Conservation (phyloP, 768 basidiomycete species). For the Boletus sensibilis region DNA sequence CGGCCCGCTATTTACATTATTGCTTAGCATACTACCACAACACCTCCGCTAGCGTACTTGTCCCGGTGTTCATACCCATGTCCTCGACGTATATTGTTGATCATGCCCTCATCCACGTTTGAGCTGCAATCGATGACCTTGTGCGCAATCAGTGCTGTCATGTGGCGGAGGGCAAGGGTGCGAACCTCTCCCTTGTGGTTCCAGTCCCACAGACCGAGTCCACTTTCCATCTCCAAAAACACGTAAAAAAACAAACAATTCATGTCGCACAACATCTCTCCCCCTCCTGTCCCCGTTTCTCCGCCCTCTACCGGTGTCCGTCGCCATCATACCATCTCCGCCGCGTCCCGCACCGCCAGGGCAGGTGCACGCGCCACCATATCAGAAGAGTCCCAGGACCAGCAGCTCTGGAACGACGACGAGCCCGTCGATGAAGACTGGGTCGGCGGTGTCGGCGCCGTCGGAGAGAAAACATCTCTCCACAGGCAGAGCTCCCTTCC, state of each 20-base stretch:
- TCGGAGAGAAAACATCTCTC: slow-evolving; percentile 77
- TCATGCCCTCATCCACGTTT: neutral
- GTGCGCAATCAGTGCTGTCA: slow-evolving; percentile 5
- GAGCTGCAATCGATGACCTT: slow-evolving; percentile 1
- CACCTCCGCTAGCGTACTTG: slow-evolving; percentile 7
- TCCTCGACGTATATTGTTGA: neutral
- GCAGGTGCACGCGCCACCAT: slow-evolving; percentile 60
- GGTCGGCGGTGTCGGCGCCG: slow-evolving; percentile 78
- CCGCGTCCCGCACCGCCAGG: slow-evolving; percentile 64
- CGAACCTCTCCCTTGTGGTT: slow-evolving; percentile 6
- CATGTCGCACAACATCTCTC: slow-evolving; percentile 45
- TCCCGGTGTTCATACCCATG: neutral
- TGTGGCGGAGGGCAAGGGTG: slow-evolving; percentile 28
- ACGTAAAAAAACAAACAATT: slow-evolving; percentile 1
- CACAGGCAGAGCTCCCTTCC: slow-evolving; percentile 82
- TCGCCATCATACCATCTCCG: slow-evolving; percentile 81
- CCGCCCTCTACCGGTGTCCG: slow-evolving; percentile 53
- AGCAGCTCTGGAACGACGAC: slow-evolving; percentile 67
- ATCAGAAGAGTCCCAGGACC: slow-evolving; percentile 63
- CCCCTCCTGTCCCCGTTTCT: slow-evolving; percentile 41
- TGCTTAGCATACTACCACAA: neutral
- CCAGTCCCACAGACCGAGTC: neutral
- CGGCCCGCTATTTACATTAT: neutral
- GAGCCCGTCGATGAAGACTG: slow-evolving; percentile 78
- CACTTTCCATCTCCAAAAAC: neutral